A percentile compares a stretch with the other conserved stretches of the same genome.
phyloP scores from a whole-genome alignment of 441 rosid species.

The Syzygium malaccense region DNA sequence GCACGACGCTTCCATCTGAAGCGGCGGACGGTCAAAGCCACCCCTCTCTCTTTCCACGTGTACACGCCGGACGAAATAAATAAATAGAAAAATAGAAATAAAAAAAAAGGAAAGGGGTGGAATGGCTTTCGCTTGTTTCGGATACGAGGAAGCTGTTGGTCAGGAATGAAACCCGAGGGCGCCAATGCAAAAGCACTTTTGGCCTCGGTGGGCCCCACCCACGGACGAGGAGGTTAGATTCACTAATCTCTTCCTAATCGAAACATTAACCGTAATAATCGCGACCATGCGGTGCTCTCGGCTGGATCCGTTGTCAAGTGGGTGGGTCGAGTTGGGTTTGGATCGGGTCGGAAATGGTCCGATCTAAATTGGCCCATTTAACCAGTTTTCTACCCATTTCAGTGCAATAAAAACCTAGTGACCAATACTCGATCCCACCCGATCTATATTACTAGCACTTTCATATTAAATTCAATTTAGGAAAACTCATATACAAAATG shows the following conservation, averaged over 20 bases:
- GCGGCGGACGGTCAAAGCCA: background rate
- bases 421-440: no score
- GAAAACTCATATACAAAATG: no score
- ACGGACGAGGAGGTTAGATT: background rate
- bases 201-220: background rate
- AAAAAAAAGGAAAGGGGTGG: background rate
- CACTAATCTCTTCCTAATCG: background rate
- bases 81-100: background rate
- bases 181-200: background rate
- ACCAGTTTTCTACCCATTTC: no score
- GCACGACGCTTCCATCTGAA: background rate
- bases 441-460: no score
- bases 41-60: background rate
- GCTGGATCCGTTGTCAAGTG: no score
- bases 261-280: background rate
- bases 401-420: no score
- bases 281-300: no score
- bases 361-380: no score
- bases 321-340: no score
- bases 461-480: no score
- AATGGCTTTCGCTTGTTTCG: conserved; percentile 3
- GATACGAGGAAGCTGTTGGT: conserved; percentile 17
- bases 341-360: no score
- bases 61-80: background rate
- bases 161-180: conserved; percentile 18